These are phyloP conservation scores for Ascochyta clinopodiicola DNA, from an alignment of 2,329 filamentous ascomycete species.

Conservation along the genomic window DNA sequence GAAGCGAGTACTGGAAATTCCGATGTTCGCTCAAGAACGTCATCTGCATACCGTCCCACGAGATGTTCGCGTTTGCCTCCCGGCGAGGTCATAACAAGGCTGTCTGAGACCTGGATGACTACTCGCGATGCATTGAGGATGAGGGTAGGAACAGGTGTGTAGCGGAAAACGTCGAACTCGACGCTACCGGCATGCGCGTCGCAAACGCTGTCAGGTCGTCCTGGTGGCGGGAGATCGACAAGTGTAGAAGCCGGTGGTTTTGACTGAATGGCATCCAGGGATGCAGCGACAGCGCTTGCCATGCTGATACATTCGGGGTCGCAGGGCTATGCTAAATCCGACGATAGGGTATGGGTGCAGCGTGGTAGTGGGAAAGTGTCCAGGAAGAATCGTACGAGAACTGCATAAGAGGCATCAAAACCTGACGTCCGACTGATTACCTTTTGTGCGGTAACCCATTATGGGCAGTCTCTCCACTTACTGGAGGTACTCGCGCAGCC, in stretches of 20 bases:
- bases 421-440: slow-evolving; percentile 15
- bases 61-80: slow-evolving; percentile 43
- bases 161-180: slow-evolving; percentile 41
- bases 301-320: slow-evolving; percentile 5
- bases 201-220: slow-evolving; percentile 11
- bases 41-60: slow-evolving; percentile 48
- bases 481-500: not conserved
- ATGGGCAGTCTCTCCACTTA: not conserved
- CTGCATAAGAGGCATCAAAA: slow-evolving; percentile 12
- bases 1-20: slow-evolving; percentile 47
- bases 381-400: slow-evolving; percentile 31
- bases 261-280: slow-evolving; percentile 13
- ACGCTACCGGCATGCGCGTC: slow-evolving; percentile 10
- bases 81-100: slow-evolving; percentile 48
- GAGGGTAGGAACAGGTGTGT: slow-evolving; percentile 50
- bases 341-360: slow-evolving; percentile 10
- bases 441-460: slow-evolving; percentile 3
- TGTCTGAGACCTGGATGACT: slow-evolving; percentile 52
- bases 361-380: slow-evolving; percentile 1
- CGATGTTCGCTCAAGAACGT: slow-evolving; percentile 45
- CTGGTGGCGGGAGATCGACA: slow-evolving; percentile 24
- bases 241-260: slow-evolving; percentile 14
- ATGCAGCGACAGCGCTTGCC: slow-evolving; percentile 23
- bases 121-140: slow-evolving; percentile 61
- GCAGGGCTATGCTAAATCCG: slow-evolving; percentile 15